phyloP scores from a whole-genome alignment of 257 asterid genomes.

The Solanum peruvianum region DNA sequence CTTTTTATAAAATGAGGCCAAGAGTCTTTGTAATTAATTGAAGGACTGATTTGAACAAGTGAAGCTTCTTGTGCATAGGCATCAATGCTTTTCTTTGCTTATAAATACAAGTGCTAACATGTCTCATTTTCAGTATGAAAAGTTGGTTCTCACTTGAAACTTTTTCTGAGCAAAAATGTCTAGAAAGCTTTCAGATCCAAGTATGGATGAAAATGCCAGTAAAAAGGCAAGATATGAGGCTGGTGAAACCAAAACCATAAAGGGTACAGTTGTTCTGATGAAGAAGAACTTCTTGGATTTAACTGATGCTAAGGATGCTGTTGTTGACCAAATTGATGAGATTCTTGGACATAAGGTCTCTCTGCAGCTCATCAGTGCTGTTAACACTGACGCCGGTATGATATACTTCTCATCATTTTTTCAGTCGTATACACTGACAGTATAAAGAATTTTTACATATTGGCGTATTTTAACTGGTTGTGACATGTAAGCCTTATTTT shows the following conservation, averaged over 20 bases:
- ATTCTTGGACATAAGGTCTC: slow-evolving; percentile 30
- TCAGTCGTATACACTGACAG: neutral
- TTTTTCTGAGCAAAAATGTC: neutral
- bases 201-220: neutral
- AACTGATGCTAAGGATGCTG: slow-evolving; percentile 22
- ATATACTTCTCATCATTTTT: neutral
- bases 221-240: neutral
- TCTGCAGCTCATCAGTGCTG: slow-evolving; percentile 35
- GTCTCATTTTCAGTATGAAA: neutral
- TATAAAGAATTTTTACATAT: neutral
- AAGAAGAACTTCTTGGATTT: slow-evolving; percentile 47
- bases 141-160: neutral
- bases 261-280: slow-evolving; percentile 45
- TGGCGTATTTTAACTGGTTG: neutral
- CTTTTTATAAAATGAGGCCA: neutral
- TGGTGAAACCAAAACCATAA: slow-evolving; percentile 9
- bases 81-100: neutral
- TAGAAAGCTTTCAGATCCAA: neutral
- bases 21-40: neutral
- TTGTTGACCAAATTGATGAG: slow-evolving; percentile 37
- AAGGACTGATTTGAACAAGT: neutral
- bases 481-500: neutral
- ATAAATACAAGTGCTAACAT: neutral
- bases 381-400: slow-evolving; percentile 11
- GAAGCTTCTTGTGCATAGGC: neutral